phyloP scores from a whole-genome alignment of 1,139 yeast species.

The Saccharomyces hybrid region DNA sequence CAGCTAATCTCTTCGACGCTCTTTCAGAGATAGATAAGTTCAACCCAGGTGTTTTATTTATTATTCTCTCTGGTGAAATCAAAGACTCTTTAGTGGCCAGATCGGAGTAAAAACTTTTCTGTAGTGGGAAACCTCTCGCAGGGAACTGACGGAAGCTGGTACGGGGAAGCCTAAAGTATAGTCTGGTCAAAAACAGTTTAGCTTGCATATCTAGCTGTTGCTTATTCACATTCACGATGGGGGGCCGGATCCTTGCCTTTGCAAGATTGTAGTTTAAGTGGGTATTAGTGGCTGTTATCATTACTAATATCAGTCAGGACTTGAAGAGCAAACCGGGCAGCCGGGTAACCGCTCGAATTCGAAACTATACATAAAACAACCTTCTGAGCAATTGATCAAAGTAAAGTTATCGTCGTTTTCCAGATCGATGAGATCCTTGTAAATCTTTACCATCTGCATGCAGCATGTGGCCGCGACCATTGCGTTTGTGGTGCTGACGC shows the following conservation, averaged over 20 bases:
- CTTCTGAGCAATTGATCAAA: slow-evolving; percentile 79
- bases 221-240: not conserved
- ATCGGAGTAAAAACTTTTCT: not conserved
- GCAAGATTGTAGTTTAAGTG: not conserved
- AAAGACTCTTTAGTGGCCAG: slow-evolving; percentile 10
- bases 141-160: not conserved
- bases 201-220: not conserved
- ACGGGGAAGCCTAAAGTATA: not conserved
- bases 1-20: slow-evolving; percentile 49
- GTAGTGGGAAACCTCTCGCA: not conserved
- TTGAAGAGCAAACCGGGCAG: slow-evolving; percentile 57
- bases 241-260: not conserved
- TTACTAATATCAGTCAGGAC: not conserved
- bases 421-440: slow-evolving; percentile 39
- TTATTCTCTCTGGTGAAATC: slow-evolving; percentile 18
- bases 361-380: slow-evolving; percentile 68
- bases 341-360: slow-evolving; percentile 49
- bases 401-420: slow-evolving; percentile 52
- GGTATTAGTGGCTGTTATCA: slow-evolving; percentile 35
- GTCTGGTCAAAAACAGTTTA: not conserved
- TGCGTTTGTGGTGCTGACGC: slow-evolving; percentile 91
- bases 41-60: slow-evolving; percentile 23
- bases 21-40: slow-evolving; percentile 37
- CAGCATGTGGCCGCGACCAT: slow-evolving; percentile 87
- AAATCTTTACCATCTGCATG: slow-evolving; percentile 73